Percentiles rank a stretch among this genome's conserved stretches.
phyloP scores from a whole-genome alignment of 208 protist species.

The Acanthamoeba royreba region DNA sequence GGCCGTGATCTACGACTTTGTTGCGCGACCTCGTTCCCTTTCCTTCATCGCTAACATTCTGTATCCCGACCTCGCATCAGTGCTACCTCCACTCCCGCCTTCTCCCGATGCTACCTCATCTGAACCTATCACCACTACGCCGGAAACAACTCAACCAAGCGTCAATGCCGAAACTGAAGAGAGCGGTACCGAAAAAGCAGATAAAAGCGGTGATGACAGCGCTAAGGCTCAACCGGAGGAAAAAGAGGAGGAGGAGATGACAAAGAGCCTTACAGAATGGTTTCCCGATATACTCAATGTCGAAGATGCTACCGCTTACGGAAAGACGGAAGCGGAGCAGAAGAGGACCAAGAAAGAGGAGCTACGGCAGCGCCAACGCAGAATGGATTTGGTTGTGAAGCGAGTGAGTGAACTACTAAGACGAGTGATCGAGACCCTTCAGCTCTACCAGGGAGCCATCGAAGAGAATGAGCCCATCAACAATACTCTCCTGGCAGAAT shows the following conservation, averaged over 20 bases:
- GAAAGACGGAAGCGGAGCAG: background rate
- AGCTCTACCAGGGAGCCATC: background rate
- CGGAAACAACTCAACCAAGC: no score
- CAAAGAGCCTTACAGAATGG: background rate
- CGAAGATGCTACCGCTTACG: background rate
- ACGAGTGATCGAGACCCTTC: background rate
- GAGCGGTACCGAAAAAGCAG: no score
- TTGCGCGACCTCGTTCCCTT: background rate
- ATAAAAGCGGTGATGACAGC: no score
- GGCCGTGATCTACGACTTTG: background rate
- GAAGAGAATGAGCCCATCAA: background rate
- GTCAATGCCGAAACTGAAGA: no score
- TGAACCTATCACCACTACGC: no score
- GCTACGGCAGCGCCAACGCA: background rate
- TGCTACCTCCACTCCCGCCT: background rate
- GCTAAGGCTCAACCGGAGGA: no score
- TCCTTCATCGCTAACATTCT: background rate
- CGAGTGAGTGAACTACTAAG: background rate
- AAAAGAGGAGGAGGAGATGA: no score
- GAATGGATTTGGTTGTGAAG: background rate
- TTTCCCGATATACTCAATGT: background rate
- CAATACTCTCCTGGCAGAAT: background rate
- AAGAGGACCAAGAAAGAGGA: background rate
- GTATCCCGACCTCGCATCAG: background rate
- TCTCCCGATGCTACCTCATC: no score